Evolutionary conservation across 2,329 filamentous ascomycete species (phyloP).

Genomic region (Microdochium bolleyi): DNA sequence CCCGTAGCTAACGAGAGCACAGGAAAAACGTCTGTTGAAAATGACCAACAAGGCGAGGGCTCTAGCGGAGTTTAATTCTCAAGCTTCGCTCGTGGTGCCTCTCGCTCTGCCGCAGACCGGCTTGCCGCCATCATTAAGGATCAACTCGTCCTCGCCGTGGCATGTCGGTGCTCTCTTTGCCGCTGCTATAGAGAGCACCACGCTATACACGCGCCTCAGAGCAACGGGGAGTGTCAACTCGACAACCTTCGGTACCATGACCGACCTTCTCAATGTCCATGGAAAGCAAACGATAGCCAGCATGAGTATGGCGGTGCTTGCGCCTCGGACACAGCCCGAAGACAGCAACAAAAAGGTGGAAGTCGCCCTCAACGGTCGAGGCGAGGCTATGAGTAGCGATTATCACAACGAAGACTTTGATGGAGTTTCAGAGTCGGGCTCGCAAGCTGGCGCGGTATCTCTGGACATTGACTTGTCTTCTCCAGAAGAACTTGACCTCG

Average conservation of each 20-base stretch:
- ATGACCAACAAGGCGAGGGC: conserved; percentile 69
- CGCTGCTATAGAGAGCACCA: conserved; percentile 70
- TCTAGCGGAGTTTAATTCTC: conserved; percentile 57
- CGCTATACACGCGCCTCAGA: conserved; percentile 65
- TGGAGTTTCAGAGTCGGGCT: conserved; percentile 13
- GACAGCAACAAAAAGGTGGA: conserved; percentile 11
- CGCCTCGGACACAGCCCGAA: conserved; percentile 18
- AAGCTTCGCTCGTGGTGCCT: conserved; percentile 73
- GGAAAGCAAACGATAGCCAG: conserved; percentile 76
- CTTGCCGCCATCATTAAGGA: conserved; percentile 46
- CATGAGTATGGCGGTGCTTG: conserved; percentile 57
- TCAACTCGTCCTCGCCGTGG: conserved; percentile 66
- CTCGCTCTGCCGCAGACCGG: conserved; percentile 53
- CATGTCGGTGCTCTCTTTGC: conserved; percentile 70
- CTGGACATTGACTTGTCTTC: conserved; percentile 32
- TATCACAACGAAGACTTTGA: conserved; percentile 19
- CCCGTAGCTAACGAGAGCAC: conserved; percentile 1
- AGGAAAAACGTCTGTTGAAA: conserved; percentile 57
- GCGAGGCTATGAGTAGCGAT: conserved; percentile 17
- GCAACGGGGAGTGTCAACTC: conserved; percentile 28
- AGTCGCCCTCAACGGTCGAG: conserved; percentile 14
- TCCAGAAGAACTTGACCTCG: conserved; percentile 24
- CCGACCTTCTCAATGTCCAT: conserved; percentile 61
- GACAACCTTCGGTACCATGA: conserved; percentile 52
- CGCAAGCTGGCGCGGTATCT: conserved; percentile 18